These are phyloP conservation scores for Euclidium syriacum DNA, from an alignment of 345 rosid species.

Conservation along the genomic window DNA sequence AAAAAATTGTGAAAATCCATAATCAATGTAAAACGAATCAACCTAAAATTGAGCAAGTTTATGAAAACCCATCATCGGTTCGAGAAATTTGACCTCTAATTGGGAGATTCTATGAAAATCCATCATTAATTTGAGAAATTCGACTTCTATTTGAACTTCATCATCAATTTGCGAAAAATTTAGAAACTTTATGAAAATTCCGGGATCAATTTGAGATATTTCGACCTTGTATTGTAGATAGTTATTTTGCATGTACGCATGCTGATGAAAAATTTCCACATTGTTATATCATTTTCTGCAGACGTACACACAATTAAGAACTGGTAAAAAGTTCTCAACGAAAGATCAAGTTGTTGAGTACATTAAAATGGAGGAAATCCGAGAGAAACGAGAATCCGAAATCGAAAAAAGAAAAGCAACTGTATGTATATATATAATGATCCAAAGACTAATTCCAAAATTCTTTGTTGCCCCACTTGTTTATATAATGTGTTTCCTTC, in stretches of 20 bases:
- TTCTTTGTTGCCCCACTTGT: background rate
- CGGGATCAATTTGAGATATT: background rate
- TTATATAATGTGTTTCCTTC: background rate
- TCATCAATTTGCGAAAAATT: background rate
- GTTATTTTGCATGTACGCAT: background rate
- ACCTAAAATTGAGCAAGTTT: background rate
- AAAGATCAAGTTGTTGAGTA: constrained; percentile 45
- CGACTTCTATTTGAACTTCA: background rate
- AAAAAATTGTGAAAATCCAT: background rate
- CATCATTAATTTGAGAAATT: background rate
- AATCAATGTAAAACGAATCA: too few relatives aligned
- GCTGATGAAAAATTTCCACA: background rate
- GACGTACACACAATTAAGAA: constrained; percentile 39
- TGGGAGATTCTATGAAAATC: background rate
- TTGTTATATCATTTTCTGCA: constrained; percentile 18
- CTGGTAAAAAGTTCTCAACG: constrained; percentile 39
- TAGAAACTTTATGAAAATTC: background rate
- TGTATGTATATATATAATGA: too few relatives aligned
- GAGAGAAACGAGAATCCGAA: constrained; percentile 7
- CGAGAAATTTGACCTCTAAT: background rate
- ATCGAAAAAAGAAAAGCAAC: constrained; percentile 24
- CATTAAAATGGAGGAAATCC: constrained; percentile 13
- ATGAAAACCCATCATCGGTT: background rate
- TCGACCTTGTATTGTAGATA: background rate
- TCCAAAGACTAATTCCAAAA: background rate